Percentiles rank a stretch among this genome's conserved stretches.
These are phyloP conservation scores for Phytophthora cactorum DNA, from an alignment of 352 stramenopile species.

Conservation along the genomic window DNA sequence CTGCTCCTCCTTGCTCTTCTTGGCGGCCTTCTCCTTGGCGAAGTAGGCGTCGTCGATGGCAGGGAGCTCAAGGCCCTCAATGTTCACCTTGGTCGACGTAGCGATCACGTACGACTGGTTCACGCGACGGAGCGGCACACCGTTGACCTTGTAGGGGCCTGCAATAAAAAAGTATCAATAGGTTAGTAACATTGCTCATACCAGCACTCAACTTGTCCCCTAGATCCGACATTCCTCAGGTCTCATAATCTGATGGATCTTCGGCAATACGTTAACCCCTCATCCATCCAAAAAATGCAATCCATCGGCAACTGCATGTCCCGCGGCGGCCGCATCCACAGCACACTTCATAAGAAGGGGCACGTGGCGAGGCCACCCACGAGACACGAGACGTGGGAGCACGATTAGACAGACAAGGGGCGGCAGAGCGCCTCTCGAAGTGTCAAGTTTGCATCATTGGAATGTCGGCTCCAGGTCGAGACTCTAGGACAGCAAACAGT, in stretches of 20 bases:
- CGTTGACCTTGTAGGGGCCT: slow-evolving; percentile 99
- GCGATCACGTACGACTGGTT: slow-evolving; percentile 99
- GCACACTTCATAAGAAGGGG: not conserved
- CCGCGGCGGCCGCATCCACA: not conserved
- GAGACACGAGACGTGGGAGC: slow-evolving; percentile 2
- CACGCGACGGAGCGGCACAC: slow-evolving; percentile 97
- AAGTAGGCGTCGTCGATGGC: slow-evolving; percentile 98
- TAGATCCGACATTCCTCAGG: slow-evolving; percentile 70
- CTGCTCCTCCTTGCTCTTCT: slow-evolving; percentile 96
- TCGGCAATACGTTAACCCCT: slow-evolving; percentile 43
- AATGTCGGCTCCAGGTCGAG: slow-evolving; percentile 29
- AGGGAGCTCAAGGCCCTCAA: slow-evolving; percentile 93
- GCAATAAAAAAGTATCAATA: not conserved
- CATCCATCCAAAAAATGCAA: slow-evolving; percentile 1
- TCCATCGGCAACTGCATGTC: slow-evolving; percentile 4
- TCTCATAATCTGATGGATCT: slow-evolving; percentile 90
- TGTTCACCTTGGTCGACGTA: slow-evolving; percentile 97
- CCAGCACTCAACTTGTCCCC: not conserved
- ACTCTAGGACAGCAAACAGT: not conserved
- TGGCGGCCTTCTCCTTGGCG: slow-evolving; percentile 90
- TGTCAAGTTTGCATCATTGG: slow-evolving; percentile 81
- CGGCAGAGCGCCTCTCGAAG: slow-evolving; percentile 47
- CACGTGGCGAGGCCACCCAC: not conserved
- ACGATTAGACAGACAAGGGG: slow-evolving; percentile 9
- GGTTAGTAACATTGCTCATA: not conserved